phyloP scores from a whole-genome alignment of 1,284 basidiomycete species.

The Austropuccinia psidii region DNA sequence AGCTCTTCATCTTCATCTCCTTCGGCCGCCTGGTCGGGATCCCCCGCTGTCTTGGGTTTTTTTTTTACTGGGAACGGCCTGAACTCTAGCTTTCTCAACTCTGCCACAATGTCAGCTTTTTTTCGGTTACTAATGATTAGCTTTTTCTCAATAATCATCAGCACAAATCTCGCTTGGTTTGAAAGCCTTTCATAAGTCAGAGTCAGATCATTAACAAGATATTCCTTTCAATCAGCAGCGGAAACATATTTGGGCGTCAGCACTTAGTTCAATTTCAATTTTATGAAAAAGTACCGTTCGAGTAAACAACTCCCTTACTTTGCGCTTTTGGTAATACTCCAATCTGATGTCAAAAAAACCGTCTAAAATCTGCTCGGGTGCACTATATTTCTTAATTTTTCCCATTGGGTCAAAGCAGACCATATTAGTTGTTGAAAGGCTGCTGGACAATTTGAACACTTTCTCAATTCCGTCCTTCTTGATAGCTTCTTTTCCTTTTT shows the following conservation, averaged over 20 bases:
- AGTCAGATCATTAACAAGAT: conserved; percentile 76
- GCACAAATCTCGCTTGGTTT: conserved; percentile 94
- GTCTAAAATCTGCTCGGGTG: conserved; percentile 83
- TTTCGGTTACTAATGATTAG: conserved; percentile 89
- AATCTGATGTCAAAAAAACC: conserved; percentile 88
- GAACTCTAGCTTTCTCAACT: conserved; percentile 78
- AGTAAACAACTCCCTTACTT: conserved; percentile 56
- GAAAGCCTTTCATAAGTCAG: conserved; percentile 72
- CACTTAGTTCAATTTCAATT: too few species aligned
- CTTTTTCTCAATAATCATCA: conserved; percentile 86
- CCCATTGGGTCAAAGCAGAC: conserved; percentile 94
- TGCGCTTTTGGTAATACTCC: conserved; percentile 87
- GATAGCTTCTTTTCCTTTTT: conserved; percentile 74
- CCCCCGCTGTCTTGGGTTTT: conserved; percentile 64
- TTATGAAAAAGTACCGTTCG: not conserved
- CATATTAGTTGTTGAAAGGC: conserved; percentile 90
- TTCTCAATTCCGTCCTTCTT: conserved; percentile 80
- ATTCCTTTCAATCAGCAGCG: too few species aligned
- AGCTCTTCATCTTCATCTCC: conserved; percentile 58
- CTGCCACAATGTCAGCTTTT: conserved; percentile 73
- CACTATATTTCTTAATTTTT: conserved; percentile 88
- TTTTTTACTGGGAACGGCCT: conserved; percentile 65
- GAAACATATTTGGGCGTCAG: too few species aligned
- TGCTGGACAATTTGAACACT: conserved; percentile 79
- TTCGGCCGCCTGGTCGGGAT: conserved; percentile 55